phyloP scores from a whole-genome alignment of 352 stramenopile species.

The Blastocystis sp. region DNA sequence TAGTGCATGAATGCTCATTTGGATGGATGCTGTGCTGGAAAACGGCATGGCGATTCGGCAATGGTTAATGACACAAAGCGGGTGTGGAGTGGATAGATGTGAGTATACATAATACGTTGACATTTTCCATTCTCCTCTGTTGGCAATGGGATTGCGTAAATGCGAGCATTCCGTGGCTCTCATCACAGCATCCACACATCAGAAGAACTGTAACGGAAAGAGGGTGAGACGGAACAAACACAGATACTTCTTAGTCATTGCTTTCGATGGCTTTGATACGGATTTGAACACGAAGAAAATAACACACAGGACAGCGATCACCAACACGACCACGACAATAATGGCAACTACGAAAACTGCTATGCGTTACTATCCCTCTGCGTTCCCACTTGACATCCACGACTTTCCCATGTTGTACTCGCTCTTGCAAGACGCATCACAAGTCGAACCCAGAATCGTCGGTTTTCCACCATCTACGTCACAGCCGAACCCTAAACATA shows the following conservation, averaged over 20 bases:
- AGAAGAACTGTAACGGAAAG: background rate
- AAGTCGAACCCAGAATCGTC: background rate
- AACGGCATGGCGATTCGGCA: no score
- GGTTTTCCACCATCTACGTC: constrained; percentile 1
- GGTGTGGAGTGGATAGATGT: no score
- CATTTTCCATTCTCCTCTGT: no score
- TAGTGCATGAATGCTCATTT: no score
- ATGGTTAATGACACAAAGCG: no score
- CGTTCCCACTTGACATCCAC: constrained; percentile 7
- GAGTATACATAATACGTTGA: no score
- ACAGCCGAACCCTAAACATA: background rate
- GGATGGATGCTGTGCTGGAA: no score
- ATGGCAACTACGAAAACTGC: background rate
- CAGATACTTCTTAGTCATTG: background rate
- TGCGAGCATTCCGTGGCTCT: no score
- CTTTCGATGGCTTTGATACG: background rate
- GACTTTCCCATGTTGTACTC: constrained; percentile 36
- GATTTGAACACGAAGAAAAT: constrained; percentile 41
- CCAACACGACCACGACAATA: constrained; percentile 15
- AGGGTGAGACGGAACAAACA: background rate
- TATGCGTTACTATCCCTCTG: background rate
- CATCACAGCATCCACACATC: background rate
- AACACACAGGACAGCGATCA: constrained; percentile 4
- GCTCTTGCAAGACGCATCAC: background rate
- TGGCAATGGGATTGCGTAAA: no score